Conservation (phyloP, 441 rosid genomes). For the Flueggea neowawraea region DNA sequence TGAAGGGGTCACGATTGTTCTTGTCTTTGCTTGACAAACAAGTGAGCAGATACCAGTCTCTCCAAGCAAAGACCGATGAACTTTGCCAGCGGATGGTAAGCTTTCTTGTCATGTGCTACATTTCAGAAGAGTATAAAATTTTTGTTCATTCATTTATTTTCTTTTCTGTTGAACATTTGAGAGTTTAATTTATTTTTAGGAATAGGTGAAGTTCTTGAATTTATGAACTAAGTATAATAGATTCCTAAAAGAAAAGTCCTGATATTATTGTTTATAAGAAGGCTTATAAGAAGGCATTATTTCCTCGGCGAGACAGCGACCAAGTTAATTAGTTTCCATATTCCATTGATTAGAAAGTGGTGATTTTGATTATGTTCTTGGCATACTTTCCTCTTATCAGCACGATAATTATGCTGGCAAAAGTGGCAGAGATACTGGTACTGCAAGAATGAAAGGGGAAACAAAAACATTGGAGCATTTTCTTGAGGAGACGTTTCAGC, state of each 20-base stretch:
- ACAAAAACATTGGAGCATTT: constrained; percentile 62
- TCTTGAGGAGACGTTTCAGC: constrained; percentile 87
- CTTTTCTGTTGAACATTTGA: too few species aligned
- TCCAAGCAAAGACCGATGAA: constrained; percentile 79
- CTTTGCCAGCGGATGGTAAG: constrained; percentile 88
- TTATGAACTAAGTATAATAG: too few species aligned
- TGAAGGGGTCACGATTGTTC: constrained; percentile 34
- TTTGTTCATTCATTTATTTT: too few species aligned
- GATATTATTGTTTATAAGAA: too few species aligned
- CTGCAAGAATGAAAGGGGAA: constrained; percentile 29
- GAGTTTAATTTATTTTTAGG: too few species aligned
- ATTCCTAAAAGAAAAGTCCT: too few species aligned
- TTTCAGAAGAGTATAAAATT: too few species aligned
- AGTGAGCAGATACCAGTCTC: constrained; percentile 74
- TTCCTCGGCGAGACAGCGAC: too few species aligned
- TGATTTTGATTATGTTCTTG: not conserved
- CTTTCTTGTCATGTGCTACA: not conserved
- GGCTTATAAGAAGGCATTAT: too few species aligned
- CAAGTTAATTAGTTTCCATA: too few species aligned
- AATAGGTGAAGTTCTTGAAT: too few species aligned
- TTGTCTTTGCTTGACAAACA: constrained; percentile 73
- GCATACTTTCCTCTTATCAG: constrained; percentile 25
- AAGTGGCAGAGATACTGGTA: constrained; percentile 17
- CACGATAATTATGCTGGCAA: constrained; percentile 47
- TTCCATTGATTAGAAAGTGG: too few species aligned